A percentile compares a stretch with the other conserved stretches of the same genome.
Evolutionary conservation across 805 yeast species (phyloP).

Genomic region (Suhomyces sp.): DNA sequence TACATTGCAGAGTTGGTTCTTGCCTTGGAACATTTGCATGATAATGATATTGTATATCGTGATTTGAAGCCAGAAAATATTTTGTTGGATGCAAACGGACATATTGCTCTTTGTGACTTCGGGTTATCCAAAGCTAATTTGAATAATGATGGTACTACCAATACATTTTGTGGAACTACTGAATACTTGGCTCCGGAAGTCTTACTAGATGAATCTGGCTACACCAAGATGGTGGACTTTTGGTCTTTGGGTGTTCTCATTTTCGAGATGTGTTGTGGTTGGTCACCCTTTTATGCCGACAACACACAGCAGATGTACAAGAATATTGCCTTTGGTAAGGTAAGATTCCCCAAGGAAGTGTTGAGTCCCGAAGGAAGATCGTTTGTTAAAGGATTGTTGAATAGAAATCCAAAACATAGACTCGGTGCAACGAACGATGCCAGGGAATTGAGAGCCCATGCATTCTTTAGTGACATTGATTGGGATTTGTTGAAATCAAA

Average conservation of each 20-base stretch:
- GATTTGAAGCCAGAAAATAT: constrained; percentile 97
- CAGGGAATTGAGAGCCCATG: constrained; percentile 85
- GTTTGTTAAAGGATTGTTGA: constrained; percentile 90
- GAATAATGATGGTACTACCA: constrained; percentile 82
- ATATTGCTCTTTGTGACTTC: constrained; percentile 94
- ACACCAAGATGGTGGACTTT: constrained; percentile 98
- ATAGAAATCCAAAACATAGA: constrained; percentile 94
- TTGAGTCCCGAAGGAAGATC: constrained; percentile 90
- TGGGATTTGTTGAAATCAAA: constrained; percentile 79
- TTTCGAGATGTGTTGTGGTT: constrained; percentile 99
- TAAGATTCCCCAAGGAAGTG: constrained; percentile 94
- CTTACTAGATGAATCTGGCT: constrained; percentile 89
- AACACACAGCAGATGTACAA: constrained; percentile 98
- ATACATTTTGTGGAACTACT: constrained; percentile 97
- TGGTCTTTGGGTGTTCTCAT: constrained; percentile 97
- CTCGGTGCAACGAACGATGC: constrained; percentile 91
- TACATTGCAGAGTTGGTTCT: constrained; percentile 94
- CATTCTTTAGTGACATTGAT: constrained; percentile 87
- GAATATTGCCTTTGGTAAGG: constrained; percentile 97
- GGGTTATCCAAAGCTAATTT: constrained; percentile 94
- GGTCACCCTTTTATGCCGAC: constrained; percentile 98
- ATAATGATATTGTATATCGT: constrained; percentile 92
- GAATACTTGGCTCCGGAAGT: constrained; percentile 98
- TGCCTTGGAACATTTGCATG: constrained; percentile 92
- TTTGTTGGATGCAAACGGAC: constrained; percentile 92